A percentile compares a stretch with the other conserved stretches of the same genome.
Evolutionary conservation across 441 rosid genomes (phyloP).

Genomic region (Pelargonium cotyledonis): DNA sequence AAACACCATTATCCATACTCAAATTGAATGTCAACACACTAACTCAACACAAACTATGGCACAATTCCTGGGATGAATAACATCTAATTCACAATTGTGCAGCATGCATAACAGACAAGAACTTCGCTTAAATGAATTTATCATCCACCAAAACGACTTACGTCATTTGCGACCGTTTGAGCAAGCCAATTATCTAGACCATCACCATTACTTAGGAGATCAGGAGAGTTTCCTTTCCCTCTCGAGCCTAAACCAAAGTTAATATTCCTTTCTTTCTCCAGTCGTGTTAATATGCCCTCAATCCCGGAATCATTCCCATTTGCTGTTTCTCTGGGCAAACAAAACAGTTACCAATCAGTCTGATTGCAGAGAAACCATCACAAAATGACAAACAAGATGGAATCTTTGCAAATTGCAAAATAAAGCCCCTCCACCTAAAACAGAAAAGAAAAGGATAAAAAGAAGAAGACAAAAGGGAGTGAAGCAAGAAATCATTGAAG

Average conservation of each 20-base stretch:
- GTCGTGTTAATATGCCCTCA: constrained; percentile 66
- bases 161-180: constrained; percentile 23
- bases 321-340: constrained; percentile 44
- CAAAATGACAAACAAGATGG: constrained; percentile 5
- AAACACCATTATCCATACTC: background rate
- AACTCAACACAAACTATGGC: background rate
- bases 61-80: background rate
- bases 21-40: background rate
- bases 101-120: background rate
- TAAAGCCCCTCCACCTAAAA: background rate
- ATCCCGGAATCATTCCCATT: constrained; percentile 49
- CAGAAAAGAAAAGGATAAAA: background rate
- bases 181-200: constrained; percentile 27
- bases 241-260: constrained; percentile 49
- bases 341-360: constrained; percentile 5
- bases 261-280: constrained; percentile 74
- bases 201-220: constrained; percentile 18
- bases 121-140: background rate
- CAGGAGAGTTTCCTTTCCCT: constrained; percentile 32
- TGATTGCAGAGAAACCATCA: background rate
- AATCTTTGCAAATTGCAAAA: background rate
- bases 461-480: background rate
- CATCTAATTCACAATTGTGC: too few relatives aligned
- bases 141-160: constrained; percentile 26
- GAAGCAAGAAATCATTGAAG: background rate